Base-by-base conservation (phyloP, 208 protist species). In the Leishmania amazonensis region DNA sequence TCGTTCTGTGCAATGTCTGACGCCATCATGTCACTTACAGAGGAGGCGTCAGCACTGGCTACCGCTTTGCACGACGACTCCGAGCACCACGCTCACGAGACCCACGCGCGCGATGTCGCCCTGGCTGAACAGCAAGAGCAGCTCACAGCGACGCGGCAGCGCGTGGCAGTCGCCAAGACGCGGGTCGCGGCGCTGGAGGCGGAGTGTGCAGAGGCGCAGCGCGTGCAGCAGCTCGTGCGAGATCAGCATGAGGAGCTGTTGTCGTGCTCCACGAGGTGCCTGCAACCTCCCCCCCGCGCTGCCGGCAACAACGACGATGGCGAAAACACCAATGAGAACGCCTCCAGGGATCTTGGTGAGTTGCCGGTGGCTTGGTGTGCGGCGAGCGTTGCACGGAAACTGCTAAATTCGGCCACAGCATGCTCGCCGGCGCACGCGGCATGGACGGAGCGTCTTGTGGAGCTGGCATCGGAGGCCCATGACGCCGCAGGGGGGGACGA, bases 121-220 rank as follows among this genome's bases (percentile, higher is more conserved):
- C 31, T 81, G 40, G 75, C 76, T 17, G 80, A 81, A 75, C 60
- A 76, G 54, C 70, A 78, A 45, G 68, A 57, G 75, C 28, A 75
- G 1, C 64, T 81, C 57, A 77, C 71, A 11, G 80, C 65, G 0
- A 73, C 79, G 24, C 65, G 62, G 76, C 57, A 80, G 57, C 74
- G 70, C 57, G 53, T 84, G 76, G 77, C 15, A 21, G 79, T 47
- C 24, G 79, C 82, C 19, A 40, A 57, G 24, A 47, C 72, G 24
- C 76, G 75, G 45, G 67, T 58, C 42, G 31, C 35, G 31, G 51
- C 40, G 4, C 62, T 88, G 35, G 83, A 86, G 31, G 68, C n/a
- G 8, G 62, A 86, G 31, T 51, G 70, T 38, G 78, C 74, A 19
- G 76, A 47, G 53, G 38, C 31, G 31, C 68, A 77, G 70, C 71